phyloP scores from a whole-genome alignment of 2,329 filamentous ascomycete species.

The Beauveria sp. region DNA sequence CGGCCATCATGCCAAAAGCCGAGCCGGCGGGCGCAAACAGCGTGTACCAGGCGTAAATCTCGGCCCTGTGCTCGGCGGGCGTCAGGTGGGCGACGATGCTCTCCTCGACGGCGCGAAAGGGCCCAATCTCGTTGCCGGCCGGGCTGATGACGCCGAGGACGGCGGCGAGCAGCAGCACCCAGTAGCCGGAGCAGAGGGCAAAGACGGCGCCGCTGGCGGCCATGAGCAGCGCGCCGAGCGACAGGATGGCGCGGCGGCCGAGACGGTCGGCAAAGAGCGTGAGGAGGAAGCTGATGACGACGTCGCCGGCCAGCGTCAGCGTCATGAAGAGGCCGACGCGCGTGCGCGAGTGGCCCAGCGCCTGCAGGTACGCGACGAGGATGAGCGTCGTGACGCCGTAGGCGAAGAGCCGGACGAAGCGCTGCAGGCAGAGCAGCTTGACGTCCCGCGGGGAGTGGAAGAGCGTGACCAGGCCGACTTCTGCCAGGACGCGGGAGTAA shows the following conservation, averaged over 20 bases:
- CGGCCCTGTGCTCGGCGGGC: slow-evolving; percentile 34
- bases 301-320: slow-evolving; percentile 53
- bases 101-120: slow-evolving; percentile 56
- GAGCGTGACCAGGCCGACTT: slow-evolving; percentile 2
- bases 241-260: slow-evolving; percentile 47
- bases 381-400: slow-evolving; percentile 53
- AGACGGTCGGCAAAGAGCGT: slow-evolving; percentile 51
- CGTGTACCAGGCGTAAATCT: slow-evolving; percentile 57
- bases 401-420: slow-evolving; percentile 55
- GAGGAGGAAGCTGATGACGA: slow-evolving; percentile 49
- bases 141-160: slow-evolving; percentile 55
- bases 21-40: slow-evolving; percentile 51
- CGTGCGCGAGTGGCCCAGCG: slow-evolving; percentile 41
- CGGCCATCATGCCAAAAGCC: slow-evolving; percentile 50
- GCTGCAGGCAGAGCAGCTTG: slow-evolving; percentile 50
- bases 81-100: slow-evolving; percentile 52
- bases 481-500: slow-evolving; percentile 1
- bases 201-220: slow-evolving; percentile 47
- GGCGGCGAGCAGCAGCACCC: slow-evolving; percentile 49
- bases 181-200: slow-evolving; percentile 44
- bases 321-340: slow-evolving; percentile 59
- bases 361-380: slow-evolving; percentile 47
- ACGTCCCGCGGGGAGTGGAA: slow-evolving; percentile 32
- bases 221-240: slow-evolving; percentile 49
- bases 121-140: slow-evolving; percentile 58